These are phyloP conservation scores for Nakazawaea wickerhamii DNA, from an alignment of 805 yeast genomes.

Conservation along the genomic window DNA sequence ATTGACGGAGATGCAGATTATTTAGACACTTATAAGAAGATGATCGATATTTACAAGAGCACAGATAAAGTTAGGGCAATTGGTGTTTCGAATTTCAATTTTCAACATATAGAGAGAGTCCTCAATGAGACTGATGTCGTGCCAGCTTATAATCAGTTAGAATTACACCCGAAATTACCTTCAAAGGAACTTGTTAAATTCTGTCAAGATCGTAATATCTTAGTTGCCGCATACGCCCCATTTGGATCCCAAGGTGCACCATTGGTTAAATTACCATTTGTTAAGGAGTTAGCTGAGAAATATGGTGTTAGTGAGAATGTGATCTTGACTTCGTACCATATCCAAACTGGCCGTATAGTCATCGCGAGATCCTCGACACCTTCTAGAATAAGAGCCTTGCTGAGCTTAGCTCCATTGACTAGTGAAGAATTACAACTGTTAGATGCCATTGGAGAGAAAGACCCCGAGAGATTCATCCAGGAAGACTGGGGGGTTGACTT, in stretches of 20 bases:
- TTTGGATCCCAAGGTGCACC: constrained; percentile 67
- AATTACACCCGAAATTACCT: constrained; percentile 40
- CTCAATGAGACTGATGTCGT: constrained; percentile 38
- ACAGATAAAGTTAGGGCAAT: constrained; percentile 39
- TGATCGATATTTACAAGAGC: constrained; percentile 71
- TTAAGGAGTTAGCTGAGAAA: constrained; percentile 50
- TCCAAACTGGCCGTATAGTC: constrained; percentile 53
- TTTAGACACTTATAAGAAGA: constrained; percentile 66
- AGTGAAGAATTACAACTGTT: constrained; percentile 30
- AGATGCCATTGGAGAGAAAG: constrained; percentile 23
- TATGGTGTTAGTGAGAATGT: constrained; percentile 49
- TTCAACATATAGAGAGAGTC: constrained; percentile 33
- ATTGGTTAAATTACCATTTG: constrained; percentile 43
- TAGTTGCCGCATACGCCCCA: constrained; percentile 54
- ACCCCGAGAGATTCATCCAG: constrained; percentile 27
- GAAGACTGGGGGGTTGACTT: constrained; percentile 28
- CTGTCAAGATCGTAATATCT: constrained; percentile 31
- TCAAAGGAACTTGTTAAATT: constrained; percentile 35
- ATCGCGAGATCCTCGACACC: constrained; percentile 69
- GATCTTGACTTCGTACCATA: constrained; percentile 58
- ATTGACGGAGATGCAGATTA: constrained; percentile 91
- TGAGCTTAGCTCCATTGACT: constrained; percentile 30
- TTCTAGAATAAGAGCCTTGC: constrained; percentile 47
- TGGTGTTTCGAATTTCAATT: constrained; percentile 52
- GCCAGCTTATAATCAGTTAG: constrained; percentile 54